Evolutionary conservation across 768 basidiomycete species (phyloP).

Genomic region (Chalciporus pseudorubinellus): DNA sequence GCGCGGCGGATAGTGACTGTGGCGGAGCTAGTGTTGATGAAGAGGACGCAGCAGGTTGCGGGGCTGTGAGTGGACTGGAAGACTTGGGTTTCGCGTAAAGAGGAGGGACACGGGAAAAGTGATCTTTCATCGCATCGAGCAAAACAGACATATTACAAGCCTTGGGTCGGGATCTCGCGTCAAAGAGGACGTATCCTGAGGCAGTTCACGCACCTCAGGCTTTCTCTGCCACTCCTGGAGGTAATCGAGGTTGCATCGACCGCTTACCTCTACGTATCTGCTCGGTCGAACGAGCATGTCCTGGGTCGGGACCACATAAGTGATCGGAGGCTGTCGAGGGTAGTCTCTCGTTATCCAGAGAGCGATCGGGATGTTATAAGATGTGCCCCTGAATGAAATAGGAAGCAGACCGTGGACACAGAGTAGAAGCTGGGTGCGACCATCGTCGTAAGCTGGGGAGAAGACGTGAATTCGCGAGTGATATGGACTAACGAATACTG

Average conservation of each 20-base stretch:
- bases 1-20: constrained; percentile 13
- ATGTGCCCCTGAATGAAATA: constrained; percentile 67
- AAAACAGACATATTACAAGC: constrained; percentile 74
- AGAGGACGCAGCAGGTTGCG: constrained; percentile 19
- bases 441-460: constrained; percentile 83
- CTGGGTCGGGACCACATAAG: constrained; percentile 87
- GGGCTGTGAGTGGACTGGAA: constrained; percentile 21
- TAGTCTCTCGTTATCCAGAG: constrained; percentile 87
- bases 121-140: constrained; percentile 71
- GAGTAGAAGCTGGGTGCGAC: constrained; percentile 86
- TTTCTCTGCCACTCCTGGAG: constrained; percentile 77
- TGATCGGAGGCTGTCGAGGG: constrained; percentile 77
- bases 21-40: constrained; percentile 16
- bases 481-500: constrained; percentile 20
- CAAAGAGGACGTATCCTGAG: constrained; percentile 12
- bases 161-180: constrained; percentile 39
- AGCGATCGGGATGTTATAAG: constrained; percentile 93
- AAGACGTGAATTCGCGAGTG: constrained; percentile 9
- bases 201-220: constrained; percentile 60
- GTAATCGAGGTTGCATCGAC: constrained; percentile 67
- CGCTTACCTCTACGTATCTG: constrained; percentile 77
- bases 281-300: constrained; percentile 87
- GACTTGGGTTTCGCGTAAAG: constrained; percentile 80
- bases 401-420: constrained; percentile 90
- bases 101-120: constrained; percentile 85